Percentiles rank a stretch among this genome's conserved stretches.
These are phyloP conservation scores for Bacterosira constricta DNA, from an alignment of 108 stramenopile species.

Conservation along the genomic window DNA sequence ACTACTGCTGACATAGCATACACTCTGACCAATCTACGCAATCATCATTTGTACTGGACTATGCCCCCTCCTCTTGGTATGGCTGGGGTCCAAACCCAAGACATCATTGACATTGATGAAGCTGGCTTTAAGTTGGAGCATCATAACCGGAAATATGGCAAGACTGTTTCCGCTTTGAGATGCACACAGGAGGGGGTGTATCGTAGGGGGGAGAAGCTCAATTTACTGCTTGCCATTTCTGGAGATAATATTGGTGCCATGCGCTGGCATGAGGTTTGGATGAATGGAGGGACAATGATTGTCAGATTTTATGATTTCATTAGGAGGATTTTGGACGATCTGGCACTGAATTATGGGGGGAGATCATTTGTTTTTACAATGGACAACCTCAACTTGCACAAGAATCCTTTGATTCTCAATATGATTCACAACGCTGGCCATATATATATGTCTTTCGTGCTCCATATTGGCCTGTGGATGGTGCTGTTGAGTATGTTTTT, in stretches of 20 bases:
- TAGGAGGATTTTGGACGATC: not conserved
- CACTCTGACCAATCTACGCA: not conserved
- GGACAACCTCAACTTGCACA: slow-evolving; percentile 25
- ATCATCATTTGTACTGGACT: slow-evolving; percentile 1
- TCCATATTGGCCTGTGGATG: slow-evolving; percentile 23
- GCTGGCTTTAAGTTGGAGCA: slow-evolving; percentile 7
- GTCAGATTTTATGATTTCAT: slow-evolving; percentile 7
- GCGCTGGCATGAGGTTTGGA: not conserved
- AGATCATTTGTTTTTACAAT: slow-evolving; percentile 10
- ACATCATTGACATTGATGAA: slow-evolving; percentile 21
- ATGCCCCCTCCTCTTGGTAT: not conserved
- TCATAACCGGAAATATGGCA: not conserved
- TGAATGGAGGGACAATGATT: slow-evolving; percentile 5
- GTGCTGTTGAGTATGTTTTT: slow-evolving; percentile 26
- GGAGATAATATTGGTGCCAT: not conserved
- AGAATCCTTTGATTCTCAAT: not conserved
- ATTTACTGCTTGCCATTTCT: slow-evolving; percentile 1
- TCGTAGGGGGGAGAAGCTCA: not conserved
- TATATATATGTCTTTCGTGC: slow-evolving; percentile 10
- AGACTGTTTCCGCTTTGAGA: not conserved
- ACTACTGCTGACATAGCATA: slow-evolving; percentile 2
- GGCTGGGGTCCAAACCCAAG: not conserved
- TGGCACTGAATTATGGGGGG: not conserved
- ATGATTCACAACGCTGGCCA: slow-evolving; percentile 1
- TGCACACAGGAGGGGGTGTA: not conserved